phyloP scores from a whole-genome alignment of 768 basidiomycete species.

The Rhizopogon salebrosus region DNA sequence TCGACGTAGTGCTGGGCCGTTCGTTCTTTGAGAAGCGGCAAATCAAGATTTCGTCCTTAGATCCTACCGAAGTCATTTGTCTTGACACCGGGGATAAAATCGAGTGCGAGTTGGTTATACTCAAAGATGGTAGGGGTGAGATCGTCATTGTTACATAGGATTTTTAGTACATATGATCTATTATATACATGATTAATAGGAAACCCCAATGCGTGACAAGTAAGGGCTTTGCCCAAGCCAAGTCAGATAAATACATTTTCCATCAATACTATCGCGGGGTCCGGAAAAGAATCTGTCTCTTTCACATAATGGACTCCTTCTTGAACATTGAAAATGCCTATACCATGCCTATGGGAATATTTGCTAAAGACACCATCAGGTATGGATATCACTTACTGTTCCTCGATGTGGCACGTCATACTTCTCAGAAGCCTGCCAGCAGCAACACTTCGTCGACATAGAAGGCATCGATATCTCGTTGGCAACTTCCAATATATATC shows the following conservation, averaged over 20 bases:
- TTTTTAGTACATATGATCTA: neutral
- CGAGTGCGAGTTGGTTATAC: constrained; percentile 85
- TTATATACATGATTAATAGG: neutral
- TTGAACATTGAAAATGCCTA: neutral
- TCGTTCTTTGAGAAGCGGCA: constrained; percentile 80
- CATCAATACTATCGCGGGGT: neutral
- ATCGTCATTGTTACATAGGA: constrained; percentile 80
- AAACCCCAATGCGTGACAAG: neutral
- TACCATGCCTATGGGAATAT: neutral
- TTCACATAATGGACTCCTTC: constrained; percentile 1
- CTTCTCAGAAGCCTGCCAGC: neutral
- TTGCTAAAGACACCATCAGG: neutral
- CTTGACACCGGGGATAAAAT: constrained; percentile 90
- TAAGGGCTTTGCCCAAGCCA: neutral
- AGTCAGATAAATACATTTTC: neutral
- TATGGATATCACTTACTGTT: neutral
- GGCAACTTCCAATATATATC: neutral
- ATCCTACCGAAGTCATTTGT: constrained; percentile 87
- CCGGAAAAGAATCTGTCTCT: neutral
- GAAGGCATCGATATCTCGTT: neutral
- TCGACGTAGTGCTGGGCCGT: constrained; percentile 90
- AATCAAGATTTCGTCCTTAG: constrained; percentile 74
- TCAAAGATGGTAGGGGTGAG: constrained; percentile 88
- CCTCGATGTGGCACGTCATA: neutral
- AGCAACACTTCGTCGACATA: neutral